Evolutionary conservation across 371 early-diverging fungal species (phyloP), one percentile per base, ranked within the genome.

Genomic region (Mucor lusitanicus): DNA sequence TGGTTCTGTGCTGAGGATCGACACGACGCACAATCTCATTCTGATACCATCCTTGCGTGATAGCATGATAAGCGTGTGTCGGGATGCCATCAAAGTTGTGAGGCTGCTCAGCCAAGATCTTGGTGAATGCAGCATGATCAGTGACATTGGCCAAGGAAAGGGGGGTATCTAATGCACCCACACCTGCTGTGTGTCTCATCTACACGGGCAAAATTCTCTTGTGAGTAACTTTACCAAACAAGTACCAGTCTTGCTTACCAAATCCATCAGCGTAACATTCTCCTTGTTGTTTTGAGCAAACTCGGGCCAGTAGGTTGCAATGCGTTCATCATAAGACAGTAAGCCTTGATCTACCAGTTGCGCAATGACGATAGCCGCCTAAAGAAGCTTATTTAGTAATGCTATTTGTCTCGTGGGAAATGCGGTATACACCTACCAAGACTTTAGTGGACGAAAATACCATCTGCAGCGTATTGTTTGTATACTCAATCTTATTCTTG

Each of bases 281-380:
- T 88, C 86, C 77, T 93, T 93, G 65, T 85, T 85, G 25, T 89
- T 89, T 65, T 85, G 82, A 1, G 84, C 91, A 72, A 93, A 93
- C 64, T 92, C 91, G 2, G 94, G 92, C 94, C 94, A 93, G 66
- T 89, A 89, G 9, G 76, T 78, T 7, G 84, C 59, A 30, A 93
- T 81, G 33, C 67, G 73, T 59, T 81, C 78, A 46, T 84, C 73
- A 69, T 90, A 90, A 12, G 79, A 66, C 9, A 93, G 54, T 6
- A 78, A 50, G 7, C 86, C 87, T 65, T 86, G 70, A 8, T 88
- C 87, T 12, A 92, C 88, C 23, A 91, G 68, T 21, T 85, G 79
- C 6, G 90, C 85, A 28, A 91, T 73, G 3, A 88, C 82, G 33
- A 91, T 83, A 0, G 85, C 80, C 37, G 61, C 54, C 79, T 79